Conservation (phyloP, 2,329 filamentous ascomycete genomes). For the Amesomyces nigricolor region DNA sequence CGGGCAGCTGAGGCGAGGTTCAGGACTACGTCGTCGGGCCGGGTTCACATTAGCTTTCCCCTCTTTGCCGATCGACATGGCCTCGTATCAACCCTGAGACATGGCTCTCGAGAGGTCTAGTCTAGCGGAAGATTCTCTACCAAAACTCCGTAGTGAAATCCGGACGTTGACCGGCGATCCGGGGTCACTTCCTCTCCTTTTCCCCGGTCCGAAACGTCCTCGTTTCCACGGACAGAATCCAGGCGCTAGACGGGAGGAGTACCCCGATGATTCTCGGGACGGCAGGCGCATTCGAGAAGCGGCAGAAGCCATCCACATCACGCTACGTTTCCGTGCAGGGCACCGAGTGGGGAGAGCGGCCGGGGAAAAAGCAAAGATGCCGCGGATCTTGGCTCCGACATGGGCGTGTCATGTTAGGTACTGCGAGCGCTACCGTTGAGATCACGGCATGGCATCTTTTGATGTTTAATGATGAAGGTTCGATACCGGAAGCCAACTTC, state of each 20-base stretch:
- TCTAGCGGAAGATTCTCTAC: no score
- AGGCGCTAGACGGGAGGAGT: no score
- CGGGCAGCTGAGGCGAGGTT: neutral
- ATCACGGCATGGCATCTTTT: neutral
- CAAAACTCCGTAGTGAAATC: no score
- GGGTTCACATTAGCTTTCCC: no score
- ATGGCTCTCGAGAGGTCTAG: no score
- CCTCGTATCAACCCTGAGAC: no score
- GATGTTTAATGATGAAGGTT: neutral
- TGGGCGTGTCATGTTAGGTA: neutral
- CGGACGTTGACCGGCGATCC: neutral
- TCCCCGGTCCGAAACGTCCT: neutral
- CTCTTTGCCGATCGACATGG: no score
- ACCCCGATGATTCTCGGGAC: neutral
- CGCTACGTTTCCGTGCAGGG: neutral
- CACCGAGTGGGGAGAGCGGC: neutral
- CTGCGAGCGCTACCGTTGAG: neutral
- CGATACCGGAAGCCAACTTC: no score
- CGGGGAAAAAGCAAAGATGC: constrained; percentile 3
- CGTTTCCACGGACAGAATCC: no score
- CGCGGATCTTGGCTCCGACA: constrained; percentile 7
- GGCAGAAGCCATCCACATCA: neutral
- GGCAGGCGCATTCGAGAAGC: neutral
- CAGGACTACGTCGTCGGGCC: no score
- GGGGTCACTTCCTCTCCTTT: neutral